Evolutionary conservation across 2,329 filamentous ascomycete genomes (phyloP).

Genomic region (Alternaria conjuncta): DNA sequence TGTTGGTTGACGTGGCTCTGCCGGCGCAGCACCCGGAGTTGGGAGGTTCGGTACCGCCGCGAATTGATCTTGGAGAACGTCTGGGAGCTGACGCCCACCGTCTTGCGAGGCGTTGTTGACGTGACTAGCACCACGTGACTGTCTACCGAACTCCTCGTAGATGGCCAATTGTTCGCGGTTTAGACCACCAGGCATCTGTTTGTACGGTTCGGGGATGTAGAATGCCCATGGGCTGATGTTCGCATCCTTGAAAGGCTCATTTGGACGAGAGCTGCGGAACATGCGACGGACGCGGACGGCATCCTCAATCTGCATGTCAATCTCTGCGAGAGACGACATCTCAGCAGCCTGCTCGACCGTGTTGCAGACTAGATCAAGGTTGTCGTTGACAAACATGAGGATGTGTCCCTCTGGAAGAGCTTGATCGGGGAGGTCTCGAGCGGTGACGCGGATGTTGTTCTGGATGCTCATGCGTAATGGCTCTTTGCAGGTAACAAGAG

Average conservation of each 20-base stretch:
- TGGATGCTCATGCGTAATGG: constrained; percentile 95
- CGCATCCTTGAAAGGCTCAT: constrained; percentile 83
- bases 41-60: constrained; percentile 66
- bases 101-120: constrained; percentile 64
- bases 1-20: constrained; percentile 63
- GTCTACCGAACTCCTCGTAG: constrained; percentile 93
- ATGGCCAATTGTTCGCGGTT: constrained; percentile 94
- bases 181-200: constrained; percentile 79
- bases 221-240: constrained; percentile 88
- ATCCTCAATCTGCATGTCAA: constrained; percentile 87
- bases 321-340: constrained; percentile 89
- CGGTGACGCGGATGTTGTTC: constrained; percentile 92
- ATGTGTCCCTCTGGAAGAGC: constrained; percentile 93
- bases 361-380: constrained; percentile 88
- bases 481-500: constrained; percentile 97
- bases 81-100: constrained; percentile 65
- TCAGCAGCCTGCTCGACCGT: constrained; percentile 97
- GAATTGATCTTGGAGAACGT: constrained; percentile 68
- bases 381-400: constrained; percentile 98
- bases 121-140: constrained; percentile 71
- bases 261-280: constrained; percentile 76
- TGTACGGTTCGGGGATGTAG: constrained; percentile 92
- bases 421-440: constrained; percentile 67
- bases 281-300: constrained; percentile 79
- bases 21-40: constrained; percentile 67